Conservation (phyloP, 345 rosid genomes). For the Gossypium thurberi region DNA sequence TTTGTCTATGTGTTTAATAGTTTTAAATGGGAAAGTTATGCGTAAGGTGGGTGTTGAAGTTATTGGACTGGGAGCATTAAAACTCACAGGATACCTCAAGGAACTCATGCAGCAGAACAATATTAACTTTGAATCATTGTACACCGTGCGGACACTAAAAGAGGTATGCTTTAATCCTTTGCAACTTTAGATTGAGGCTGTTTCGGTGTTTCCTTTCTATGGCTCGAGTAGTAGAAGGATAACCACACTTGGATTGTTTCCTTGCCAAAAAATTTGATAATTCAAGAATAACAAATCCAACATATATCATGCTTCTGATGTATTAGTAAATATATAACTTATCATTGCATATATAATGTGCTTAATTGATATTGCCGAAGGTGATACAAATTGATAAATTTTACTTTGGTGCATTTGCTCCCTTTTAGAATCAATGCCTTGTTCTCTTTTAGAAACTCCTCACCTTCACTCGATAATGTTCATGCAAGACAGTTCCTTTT, state of each 20-base stretch:
- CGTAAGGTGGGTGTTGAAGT: slow-evolving; percentile 85
- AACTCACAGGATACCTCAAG: slow-evolving; percentile 78
- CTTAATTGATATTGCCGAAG: not conserved
- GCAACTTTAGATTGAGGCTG: not conserved
- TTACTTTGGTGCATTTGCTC: not conserved
- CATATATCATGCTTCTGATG: not conserved
- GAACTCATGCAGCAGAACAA: slow-evolving; percentile 76
- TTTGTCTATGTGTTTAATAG: slow-evolving; percentile 33
- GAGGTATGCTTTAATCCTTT: slow-evolving; percentile 45
- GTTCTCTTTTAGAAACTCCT: not conserved
- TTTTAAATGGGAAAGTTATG: slow-evolving; percentile 87
- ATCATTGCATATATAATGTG: not conserved
- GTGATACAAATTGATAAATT: not conserved
- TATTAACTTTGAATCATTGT: slow-evolving; percentile 56
- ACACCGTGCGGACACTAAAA: slow-evolving; percentile 76
- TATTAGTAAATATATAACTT: not conserved
- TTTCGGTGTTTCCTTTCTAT: not conserved
- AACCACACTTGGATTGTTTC: not conserved
- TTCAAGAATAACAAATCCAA: not conserved
- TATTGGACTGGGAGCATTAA: slow-evolving; percentile 71
- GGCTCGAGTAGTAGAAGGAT: not conserved
- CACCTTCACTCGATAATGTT: slow-evolving; percentile 7
- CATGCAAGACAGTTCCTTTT: not conserved
- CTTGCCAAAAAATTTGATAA: not conserved
- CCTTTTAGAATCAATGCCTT: not conserved